Base-by-base conservation (phyloP, 495 filamentous ascomycete species). In the Penicillium cosmopolitanum region DNA sequence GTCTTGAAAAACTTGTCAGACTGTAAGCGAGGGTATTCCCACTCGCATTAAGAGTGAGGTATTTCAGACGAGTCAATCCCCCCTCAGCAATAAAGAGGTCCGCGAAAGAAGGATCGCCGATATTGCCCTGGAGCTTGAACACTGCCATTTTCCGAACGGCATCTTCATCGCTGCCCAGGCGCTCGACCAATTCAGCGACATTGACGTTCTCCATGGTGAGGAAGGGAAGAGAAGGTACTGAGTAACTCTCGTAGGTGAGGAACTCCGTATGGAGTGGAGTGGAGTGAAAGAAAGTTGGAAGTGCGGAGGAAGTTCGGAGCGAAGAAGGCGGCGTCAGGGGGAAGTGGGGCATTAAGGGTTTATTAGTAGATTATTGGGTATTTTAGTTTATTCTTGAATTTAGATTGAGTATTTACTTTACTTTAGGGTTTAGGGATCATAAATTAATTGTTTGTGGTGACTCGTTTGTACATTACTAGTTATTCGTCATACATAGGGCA, bases 121-220 rank as follows among this genome's bases (percentile, higher is more conserved):
- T 96, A 59, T 87, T 91, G 42, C 85, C 83, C 74, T 99, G 95
- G 40, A 99, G 85, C 75, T 96, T 96, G 84, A 99, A 99, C 58
- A 93, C 96, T 12, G 95, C 95, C 92, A 97, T 97, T 80, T 99
- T 99, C 65, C 95, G 91, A 55, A 92, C 90, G 34, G 91, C 91
- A 83, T 98, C 96, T 84, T 90, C 87, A 50, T 90, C 86, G 67
- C 85, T 87, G 34, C 85, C 84, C 52, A 92, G 78, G 42, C 88
- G 82, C 66, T 84, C 80, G 43, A 92, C 85, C 60, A 92, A 82
- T 66, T 90, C 86, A 9, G 82, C 72, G 50, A 90, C 80, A 65
- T 87, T 82, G 71, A 80, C 77, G 60, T 67, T 81, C 38, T 86
- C 85, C 84, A 86, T 86, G 52, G 15, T 28, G 19, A 28, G 40